Evolutionary conservation across 441 rosid genomes (phyloP).

Genomic region (Adansonia rubrostipa): DNA sequence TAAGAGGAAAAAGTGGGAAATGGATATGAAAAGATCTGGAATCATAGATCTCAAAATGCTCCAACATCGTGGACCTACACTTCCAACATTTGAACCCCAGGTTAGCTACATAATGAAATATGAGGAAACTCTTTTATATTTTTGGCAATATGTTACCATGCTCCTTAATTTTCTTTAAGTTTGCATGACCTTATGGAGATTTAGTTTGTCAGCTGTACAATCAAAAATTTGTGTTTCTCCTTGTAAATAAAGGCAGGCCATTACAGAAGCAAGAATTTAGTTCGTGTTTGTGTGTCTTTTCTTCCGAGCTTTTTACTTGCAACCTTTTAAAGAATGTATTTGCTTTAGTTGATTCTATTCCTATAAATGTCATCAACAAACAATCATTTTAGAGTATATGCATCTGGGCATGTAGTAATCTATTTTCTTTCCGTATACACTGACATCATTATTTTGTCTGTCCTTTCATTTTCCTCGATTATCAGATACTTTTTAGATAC

Average conservation of each 20-base stretch:
- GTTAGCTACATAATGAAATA: slow-evolving; percentile 41
- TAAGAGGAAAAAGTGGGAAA: slow-evolving; percentile 83
- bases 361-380: background rate
- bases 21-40: slow-evolving; percentile 63
- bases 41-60: slow-evolving; percentile 48
- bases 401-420: background rate
- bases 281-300: background rate
- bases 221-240: background rate
- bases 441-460: background rate
- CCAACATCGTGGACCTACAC: slow-evolving; percentile 61
- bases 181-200: slow-evolving; percentile 1
- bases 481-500: slow-evolving; percentile 82
- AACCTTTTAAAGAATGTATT: slow-evolving; percentile 1
- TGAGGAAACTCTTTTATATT: slow-evolving; percentile 15
- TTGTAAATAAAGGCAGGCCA: slow-evolving; percentile 17
- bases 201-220: background rate
- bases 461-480: slow-evolving; percentile 16
- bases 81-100: slow-evolving; percentile 87
- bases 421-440: background rate
- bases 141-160: background rate
- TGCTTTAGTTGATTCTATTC: background rate
- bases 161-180: slow-evolving; percentile 4
- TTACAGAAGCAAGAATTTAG: background rate
- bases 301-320: background rate
- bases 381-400: background rate